Base-by-base conservation (phyloP, 2,329 filamentous ascomycete species). In the Exophiala phaeomuriformis region DNA sequence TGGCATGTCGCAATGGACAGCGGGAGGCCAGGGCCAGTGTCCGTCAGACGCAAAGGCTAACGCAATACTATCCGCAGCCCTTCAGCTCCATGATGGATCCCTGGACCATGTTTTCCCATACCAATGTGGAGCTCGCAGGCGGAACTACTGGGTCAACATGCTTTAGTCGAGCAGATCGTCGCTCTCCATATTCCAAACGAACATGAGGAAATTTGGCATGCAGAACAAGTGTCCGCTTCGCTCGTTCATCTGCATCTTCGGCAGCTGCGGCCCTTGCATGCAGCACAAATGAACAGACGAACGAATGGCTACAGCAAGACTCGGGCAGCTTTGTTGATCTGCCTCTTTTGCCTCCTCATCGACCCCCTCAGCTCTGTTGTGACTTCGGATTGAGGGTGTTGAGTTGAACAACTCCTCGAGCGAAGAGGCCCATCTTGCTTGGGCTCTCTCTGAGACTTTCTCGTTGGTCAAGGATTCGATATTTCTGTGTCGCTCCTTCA, bases 1-100 rank as follows among this genome's bases (percentile, higher is more conserved):
- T 45, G 44, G 41, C 51, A 60, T 60, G 58, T 60, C 58, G 56
- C 58, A 58, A 60, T 60, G 58, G 53, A 58, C 52, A 52, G 55
- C 58, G 58, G 58, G 46, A 60, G 45, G 46, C 28, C 45, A 47
- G 51, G 59, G 52, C 57, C 51, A 59, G 58, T 53, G 50, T 55
- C 59, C 55, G 60, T 60, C 59, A 58, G 51, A 56, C 50, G 45
- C 59, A 61, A 56, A 53, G 51, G 53, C 56, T 33, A 49, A 48
- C 30, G 39, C 39, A 32, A 45, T 45, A 9, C 33, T 7, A 7
- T n/a, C 33, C 30, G 42, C 30, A 45, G 6, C 3, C 39, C 50
- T 52, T 55, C 58, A 63, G 60, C 58, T 54, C 49, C 37, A 51
- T 49, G 57, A 53, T 57, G 56, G 56, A 50, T 58, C 53, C 55